These are phyloP conservation scores for Trichoderma polysporum DNA, from an alignment of 2,329 filamentous ascomycete genomes.

Conservation along the genomic window DNA sequence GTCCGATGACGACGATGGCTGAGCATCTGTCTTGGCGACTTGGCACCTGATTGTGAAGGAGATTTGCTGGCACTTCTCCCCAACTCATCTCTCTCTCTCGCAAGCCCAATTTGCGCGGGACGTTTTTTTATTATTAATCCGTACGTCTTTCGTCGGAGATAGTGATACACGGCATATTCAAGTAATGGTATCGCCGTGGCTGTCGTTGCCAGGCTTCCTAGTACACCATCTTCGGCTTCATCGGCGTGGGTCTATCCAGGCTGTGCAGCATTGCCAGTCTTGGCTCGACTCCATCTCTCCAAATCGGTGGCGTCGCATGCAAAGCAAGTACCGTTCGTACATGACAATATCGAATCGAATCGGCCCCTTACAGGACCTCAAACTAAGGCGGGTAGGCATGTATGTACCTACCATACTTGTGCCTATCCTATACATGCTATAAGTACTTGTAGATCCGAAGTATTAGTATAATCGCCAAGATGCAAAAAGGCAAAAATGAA, in stretches of 20 bases:
- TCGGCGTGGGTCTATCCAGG: constrained; percentile 1
- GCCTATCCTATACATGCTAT: background rate
- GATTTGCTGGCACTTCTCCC: background rate
- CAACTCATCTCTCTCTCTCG: background rate
- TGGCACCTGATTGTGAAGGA: background rate
- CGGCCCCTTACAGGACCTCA: too few relatives aligned
- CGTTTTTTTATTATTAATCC: background rate
- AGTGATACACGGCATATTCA: too few relatives aligned
- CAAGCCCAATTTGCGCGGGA: background rate
- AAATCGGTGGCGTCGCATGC: background rate
- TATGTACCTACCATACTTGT: background rate
- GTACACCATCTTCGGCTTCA: background rate
- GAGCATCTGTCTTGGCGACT: background rate
- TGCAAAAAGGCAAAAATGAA: background rate
- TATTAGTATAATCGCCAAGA: background rate
- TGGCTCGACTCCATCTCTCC: constrained; percentile 10
- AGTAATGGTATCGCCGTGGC: too few relatives aligned
- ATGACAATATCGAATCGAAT: too few relatives aligned
- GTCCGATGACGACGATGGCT: background rate
- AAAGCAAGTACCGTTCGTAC: too few relatives aligned
- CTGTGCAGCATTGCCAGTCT: constrained; percentile 11
- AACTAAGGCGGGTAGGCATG: too few relatives aligned
- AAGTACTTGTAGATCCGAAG: background rate
- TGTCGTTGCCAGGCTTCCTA: background rate
- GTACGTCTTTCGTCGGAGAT: too few relatives aligned